A percentile compares a stretch with the other conserved stretches of the same genome.
phyloP scores from a whole-genome alignment of 108 stramenopile species.

The Seminavis robusta region DNA sequence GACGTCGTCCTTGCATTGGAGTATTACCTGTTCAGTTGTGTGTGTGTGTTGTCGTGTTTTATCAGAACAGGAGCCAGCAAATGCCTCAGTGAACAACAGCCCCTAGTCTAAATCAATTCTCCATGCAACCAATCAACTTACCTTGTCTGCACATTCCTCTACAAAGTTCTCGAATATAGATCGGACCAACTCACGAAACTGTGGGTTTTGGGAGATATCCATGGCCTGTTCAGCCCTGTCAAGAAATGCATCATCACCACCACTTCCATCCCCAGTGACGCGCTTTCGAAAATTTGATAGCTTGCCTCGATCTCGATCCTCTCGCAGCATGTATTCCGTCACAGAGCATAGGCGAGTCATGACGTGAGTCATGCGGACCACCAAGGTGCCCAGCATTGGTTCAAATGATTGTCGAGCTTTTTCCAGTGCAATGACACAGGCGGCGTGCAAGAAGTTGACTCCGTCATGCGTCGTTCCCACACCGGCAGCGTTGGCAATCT shows the following conservation, averaged over 20 bases:
- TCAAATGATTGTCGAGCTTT: slow-evolving; percentile 88
- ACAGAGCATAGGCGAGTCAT: slow-evolving; percentile 87
- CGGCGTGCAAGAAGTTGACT: slow-evolving; percentile 88
- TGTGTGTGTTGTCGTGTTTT: too few species aligned
- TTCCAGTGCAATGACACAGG: slow-evolving; percentile 91
- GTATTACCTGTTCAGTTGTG: slow-evolving; percentile 37
- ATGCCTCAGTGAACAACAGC: neutral
- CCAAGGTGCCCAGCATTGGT: slow-evolving; percentile 65
- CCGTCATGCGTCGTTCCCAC: slow-evolving; percentile 92
- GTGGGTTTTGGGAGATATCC: slow-evolving; percentile 62
- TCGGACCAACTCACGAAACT: slow-evolving; percentile 72
- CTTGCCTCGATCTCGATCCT: slow-evolving; percentile 58
- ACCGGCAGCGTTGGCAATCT: slow-evolving; percentile 94
- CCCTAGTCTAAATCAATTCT: neutral
- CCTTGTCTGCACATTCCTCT: slow-evolving; percentile 62
- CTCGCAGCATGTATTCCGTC: slow-evolving; percentile 82
- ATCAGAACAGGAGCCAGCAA: too few species aligned
- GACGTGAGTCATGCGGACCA: slow-evolving; percentile 72
- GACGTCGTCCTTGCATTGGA: slow-evolving; percentile 82
- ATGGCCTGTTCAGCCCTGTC: slow-evolving; percentile 22
- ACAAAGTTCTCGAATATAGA: slow-evolving; percentile 84
- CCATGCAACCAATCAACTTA: slow-evolving; percentile 17
- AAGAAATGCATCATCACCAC: neutral
- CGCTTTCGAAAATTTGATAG: slow-evolving; percentile 18
- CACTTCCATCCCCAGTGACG: neutral